Conservation (phyloP, 495 filamentous ascomycete genomes). For the Evansstolkia leycettana region DNA sequence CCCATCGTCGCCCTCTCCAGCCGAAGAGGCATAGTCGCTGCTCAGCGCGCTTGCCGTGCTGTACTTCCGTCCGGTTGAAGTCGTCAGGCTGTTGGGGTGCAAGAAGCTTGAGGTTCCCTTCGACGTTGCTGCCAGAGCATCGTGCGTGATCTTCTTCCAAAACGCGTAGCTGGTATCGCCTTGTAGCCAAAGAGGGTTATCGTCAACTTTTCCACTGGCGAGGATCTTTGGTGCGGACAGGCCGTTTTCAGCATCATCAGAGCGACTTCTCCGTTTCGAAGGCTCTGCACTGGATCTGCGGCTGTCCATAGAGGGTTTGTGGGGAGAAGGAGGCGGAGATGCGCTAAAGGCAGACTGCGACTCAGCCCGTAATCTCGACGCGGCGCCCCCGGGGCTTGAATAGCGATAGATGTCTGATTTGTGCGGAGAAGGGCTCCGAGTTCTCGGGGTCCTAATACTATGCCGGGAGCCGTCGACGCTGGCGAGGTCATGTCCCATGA, state of each 20-base stretch:
- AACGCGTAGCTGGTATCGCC: constrained; percentile 41
- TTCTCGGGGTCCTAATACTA: constrained; percentile 22
- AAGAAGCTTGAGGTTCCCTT: constrained; percentile 15
- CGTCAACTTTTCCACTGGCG: constrained; percentile 12
- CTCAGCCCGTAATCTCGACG: constrained; percentile 7
- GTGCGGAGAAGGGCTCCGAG: constrained; percentile 46
- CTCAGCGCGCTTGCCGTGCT: constrained; percentile 32
- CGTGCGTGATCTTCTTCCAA: constrained; percentile 37
- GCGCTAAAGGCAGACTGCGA: constrained; percentile 20
- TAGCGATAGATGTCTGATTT: constrained; percentile 28
- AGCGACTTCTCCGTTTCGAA: neutral
- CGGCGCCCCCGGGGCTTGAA: constrained; percentile 13
- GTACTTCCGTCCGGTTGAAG: constrained; percentile 16
- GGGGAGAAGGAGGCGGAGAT: constrained; percentile 25
- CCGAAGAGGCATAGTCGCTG: constrained; percentile 29
- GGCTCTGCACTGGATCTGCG: constrained; percentile 10
- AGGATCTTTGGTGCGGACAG: constrained; percentile 10
- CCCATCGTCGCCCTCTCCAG: constrained; percentile 23
- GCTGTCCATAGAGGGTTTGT: constrained; percentile 18
- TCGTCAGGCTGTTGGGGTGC: constrained; percentile 12
- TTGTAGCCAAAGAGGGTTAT: constrained; percentile 38
- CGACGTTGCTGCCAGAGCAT: constrained; percentile 26
- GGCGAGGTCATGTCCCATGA: constrained; percentile 42
- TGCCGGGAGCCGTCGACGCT: constrained; percentile 38
- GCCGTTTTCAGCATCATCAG: constrained; percentile 1